A percentile compares a stretch with the other conserved stretches of the same genome.
Evolutionary conservation across 2,329 filamentous ascomycete species (phyloP).

Genomic region (Exserohilum rostratum): DNA sequence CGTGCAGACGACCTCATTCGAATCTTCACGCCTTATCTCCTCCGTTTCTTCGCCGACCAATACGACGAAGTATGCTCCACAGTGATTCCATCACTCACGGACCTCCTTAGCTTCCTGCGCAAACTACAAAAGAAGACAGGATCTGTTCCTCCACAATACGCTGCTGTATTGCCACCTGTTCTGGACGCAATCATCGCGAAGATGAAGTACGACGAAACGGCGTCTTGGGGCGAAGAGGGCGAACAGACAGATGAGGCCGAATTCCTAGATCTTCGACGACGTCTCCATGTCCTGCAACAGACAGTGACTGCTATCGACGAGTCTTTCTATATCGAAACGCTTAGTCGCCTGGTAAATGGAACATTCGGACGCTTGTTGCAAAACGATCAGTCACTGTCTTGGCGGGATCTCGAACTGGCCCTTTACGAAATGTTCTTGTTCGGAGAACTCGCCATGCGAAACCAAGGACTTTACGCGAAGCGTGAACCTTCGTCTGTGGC

Average conservation of each 20-base stretch:
- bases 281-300: slow-evolving; percentile 89
- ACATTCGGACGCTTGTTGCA: slow-evolving; percentile 83
- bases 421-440: slow-evolving; percentile 95
- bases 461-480: slow-evolving; percentile 85
- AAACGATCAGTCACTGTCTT: slow-evolving; percentile 76
- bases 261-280: slow-evolving; percentile 91
- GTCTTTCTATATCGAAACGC: slow-evolving; percentile 81
- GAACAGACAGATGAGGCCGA: slow-evolving; percentile 97
- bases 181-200: slow-evolving; percentile 91
- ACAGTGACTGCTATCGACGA: slow-evolving; percentile 90
- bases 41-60: slow-evolving; percentile 96
- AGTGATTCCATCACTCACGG: slow-evolving; percentile 90
- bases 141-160: slow-evolving; percentile 74
- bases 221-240: slow-evolving; percentile 90
- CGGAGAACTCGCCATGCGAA: slow-evolving; percentile 89
- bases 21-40: slow-evolving; percentile 81
- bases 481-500: slow-evolving; percentile 79
- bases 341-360: slow-evolving; percentile 85
- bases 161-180: slow-evolving; percentile 83
- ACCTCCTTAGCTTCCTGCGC: slow-evolving; percentile 87
- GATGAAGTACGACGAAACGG: slow-evolving; percentile 97
- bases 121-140: slow-evolving; percentile 70
- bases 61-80: slow-evolving; percentile 98
- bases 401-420: slow-evolving; percentile 93
- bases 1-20: slow-evolving; percentile 83